A percentile compares a stretch with the other conserved stretches of the same genome.
These are phyloP conservation scores for Neofusicoccum laricinum DNA, from an alignment of 2,329 filamentous ascomycete species.

Conservation along the genomic window DNA sequence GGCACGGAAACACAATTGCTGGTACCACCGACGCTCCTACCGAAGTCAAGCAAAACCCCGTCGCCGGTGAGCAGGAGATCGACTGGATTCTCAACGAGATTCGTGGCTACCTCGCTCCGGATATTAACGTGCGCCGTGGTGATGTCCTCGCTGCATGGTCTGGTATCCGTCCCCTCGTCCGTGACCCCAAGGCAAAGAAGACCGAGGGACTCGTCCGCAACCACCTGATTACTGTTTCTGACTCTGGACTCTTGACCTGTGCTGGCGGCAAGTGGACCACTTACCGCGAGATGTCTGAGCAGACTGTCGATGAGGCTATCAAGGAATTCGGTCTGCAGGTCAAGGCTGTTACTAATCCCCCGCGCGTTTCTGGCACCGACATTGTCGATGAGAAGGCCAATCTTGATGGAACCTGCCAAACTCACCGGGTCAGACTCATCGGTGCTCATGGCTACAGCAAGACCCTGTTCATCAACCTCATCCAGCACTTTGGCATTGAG, in stretches of 20 bases:
- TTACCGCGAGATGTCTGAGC: slow-evolving; percentile 89
- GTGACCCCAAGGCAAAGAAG: slow-evolving; percentile 80
- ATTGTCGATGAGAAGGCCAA: slow-evolving; percentile 67
- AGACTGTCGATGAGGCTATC: slow-evolving; percentile 79
- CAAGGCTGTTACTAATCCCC: slow-evolving; percentile 56
- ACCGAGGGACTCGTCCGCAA: slow-evolving; percentile 86
- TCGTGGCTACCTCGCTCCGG: slow-evolving; percentile 74
- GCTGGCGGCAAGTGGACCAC: slow-evolving; percentile 92
- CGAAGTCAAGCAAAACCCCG: slow-evolving; percentile 67
- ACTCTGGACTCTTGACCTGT: slow-evolving; percentile 77
- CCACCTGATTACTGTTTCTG: slow-evolving; percentile 77
- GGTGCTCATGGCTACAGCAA: slow-evolving; percentile 86
- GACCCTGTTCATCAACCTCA: slow-evolving; percentile 90
- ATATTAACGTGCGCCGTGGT: slow-evolving; percentile 78
- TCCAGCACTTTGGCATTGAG: slow-evolving; percentile 89
- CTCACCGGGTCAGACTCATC: slow-evolving; percentile 75
- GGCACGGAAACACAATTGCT: slow-evolving; percentile 90
- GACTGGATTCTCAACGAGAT: slow-evolving; percentile 86
- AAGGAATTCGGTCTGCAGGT: slow-evolving; percentile 63
- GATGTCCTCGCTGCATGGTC: slow-evolving; percentile 92
- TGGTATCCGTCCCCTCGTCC: slow-evolving; percentile 80
- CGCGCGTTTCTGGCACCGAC: slow-evolving; percentile 67
- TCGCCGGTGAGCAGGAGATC: slow-evolving; percentile 80
- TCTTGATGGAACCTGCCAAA: slow-evolving; percentile 75
- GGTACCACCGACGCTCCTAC: slow-evolving; percentile 82